Percentiles rank a stretch among this genome's conserved stretches.
Evolutionary conservation across 768 basidiomycete genomes (phyloP).

Genomic region (Dentipellis fragilis): DNA sequence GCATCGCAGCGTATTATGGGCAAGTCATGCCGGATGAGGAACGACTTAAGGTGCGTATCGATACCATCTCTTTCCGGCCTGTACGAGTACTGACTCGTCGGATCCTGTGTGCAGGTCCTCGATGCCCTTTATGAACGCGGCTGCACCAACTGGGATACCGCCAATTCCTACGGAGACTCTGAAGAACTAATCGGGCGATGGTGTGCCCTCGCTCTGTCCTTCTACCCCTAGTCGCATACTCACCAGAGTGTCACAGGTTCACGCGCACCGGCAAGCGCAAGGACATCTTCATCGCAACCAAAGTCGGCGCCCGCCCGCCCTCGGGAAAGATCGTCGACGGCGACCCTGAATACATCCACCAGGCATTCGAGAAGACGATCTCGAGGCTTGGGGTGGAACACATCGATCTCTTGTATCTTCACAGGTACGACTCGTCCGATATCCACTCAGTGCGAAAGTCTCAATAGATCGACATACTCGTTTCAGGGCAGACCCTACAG

Average conservation of each 20-base stretch:
- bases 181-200: slow-evolving; percentile 41
- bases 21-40: no score
- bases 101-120: slow-evolving; percentile 22
- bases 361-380: slow-evolving; percentile 18
- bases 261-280: slow-evolving; percentile 42
- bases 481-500: slow-evolving; percentile 5
- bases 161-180: slow-evolving; percentile 29
- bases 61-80: no score
- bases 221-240: not conserved
- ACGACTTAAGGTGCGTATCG: no score
- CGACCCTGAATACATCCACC: slow-evolving; percentile 18
- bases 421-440: slow-evolving; percentile 15
- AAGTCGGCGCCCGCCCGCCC: slow-evolving; percentile 21
- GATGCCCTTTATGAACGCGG: slow-evolving; percentile 31
- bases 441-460: slow-evolving; percentile 10
- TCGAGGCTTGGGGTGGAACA: slow-evolving; percentile 19
- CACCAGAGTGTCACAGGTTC: slow-evolving; percentile 28
- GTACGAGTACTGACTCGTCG: no score
- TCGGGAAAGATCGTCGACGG: slow-evolving; percentile 14
- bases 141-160: slow-evolving; percentile 38
- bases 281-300: slow-evolving; percentile 37
- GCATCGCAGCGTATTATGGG: no score
- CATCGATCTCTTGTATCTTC: slow-evolving; percentile 25
- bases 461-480: slow-evolving; percentile 13
- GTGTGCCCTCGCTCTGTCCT: slow-evolving; percentile 9